Evolutionary conservation across 2,329 filamentous ascomycete genomes (phyloP).

Genomic region (Aspergillus awamori): DNA sequence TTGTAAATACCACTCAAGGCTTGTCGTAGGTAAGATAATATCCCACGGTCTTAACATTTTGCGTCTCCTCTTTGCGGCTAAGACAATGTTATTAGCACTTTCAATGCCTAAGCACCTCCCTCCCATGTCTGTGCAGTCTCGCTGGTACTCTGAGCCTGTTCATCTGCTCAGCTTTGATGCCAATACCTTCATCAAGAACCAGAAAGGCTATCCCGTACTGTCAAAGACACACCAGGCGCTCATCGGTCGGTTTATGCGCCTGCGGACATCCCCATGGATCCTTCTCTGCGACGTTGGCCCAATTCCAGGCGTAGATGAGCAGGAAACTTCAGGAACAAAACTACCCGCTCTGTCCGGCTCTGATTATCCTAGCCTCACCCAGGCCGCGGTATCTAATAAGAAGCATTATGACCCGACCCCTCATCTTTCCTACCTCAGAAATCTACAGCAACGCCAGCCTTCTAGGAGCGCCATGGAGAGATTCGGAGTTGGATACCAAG

Average conservation of each 20-base stretch:
- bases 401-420: slow-evolving; percentile 60
- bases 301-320: slow-evolving; percentile 51
- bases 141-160: slow-evolving; percentile 67
- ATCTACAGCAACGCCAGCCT: slow-evolving; percentile 81
- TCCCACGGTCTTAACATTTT: neutral
- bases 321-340: slow-evolving; percentile 23
- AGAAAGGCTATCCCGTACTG: slow-evolving; percentile 61
- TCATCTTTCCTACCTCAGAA: slow-evolving; percentile 79
- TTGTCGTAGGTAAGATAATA: slow-evolving; percentile 75
- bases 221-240: slow-evolving; percentile 61
- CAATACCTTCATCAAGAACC: slow-evolving; percentile 60
- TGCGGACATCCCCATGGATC: slow-evolving; percentile 62
- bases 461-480: slow-evolving; percentile 64
- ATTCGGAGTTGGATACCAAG: slow-evolving; percentile 76
- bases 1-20: slow-evolving; percentile 79
- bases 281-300: slow-evolving; percentile 61
- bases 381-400: slow-evolving; percentile 59
- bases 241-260: slow-evolving; percentile 60
- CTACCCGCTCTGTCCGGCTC: slow-evolving; percentile 27
- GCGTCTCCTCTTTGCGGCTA: slow-evolving; percentile 11
- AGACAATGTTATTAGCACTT: slow-evolving; percentile 50
- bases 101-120: slow-evolving; percentile 63
- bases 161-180: slow-evolving; percentile 58
- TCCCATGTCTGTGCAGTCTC: slow-evolving; percentile 56
- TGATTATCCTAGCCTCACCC: slow-evolving; percentile 70